Evolutionary conservation across 2,329 filamentous ascomycete species (phyloP).

Genomic region (Nemania sp.): DNA sequence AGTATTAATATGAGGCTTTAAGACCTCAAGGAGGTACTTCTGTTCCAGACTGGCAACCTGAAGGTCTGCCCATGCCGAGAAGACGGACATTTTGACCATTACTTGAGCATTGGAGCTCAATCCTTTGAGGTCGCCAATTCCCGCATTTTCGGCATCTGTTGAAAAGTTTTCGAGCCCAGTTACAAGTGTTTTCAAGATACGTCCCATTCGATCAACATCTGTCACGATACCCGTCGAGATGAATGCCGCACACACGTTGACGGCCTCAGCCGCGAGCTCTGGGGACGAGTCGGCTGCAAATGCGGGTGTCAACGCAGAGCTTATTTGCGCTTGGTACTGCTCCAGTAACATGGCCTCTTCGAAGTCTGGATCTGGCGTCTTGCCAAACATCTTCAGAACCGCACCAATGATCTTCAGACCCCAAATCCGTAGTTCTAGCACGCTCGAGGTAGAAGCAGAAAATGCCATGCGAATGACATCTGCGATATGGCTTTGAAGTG

Average conservation of each 20-base stretch:
- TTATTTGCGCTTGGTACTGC: slow-evolving; percentile 98
- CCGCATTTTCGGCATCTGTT: slow-evolving; percentile 74
- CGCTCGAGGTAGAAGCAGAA: slow-evolving; percentile 91
- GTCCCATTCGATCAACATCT: slow-evolving; percentile 97
- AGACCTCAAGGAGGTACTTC: slow-evolving; percentile 81
- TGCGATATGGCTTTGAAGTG: slow-evolving; percentile 80
- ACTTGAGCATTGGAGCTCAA: slow-evolving; percentile 95
- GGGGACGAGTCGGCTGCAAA: slow-evolving; percentile 96
- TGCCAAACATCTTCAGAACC: slow-evolving; percentile 93
- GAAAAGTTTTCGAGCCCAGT: slow-evolving; percentile 91
- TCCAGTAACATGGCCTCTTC: slow-evolving; percentile 95
- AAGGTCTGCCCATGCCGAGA: slow-evolving; percentile 95
- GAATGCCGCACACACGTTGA: slow-evolving; percentile 97
- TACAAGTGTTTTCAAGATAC: slow-evolving; percentile 91
- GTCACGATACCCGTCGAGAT: slow-evolving; percentile 97
- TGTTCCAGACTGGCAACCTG: slow-evolving; percentile 95
- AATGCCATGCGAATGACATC: slow-evolving; percentile 97
- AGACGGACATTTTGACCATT: slow-evolving; percentile 98
- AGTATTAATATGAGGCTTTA: slow-evolving; percentile 86
- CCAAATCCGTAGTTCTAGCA: slow-evolving; percentile 86
- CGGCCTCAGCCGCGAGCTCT: slow-evolving; percentile 90
- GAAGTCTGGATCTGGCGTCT: slow-evolving; percentile 93
- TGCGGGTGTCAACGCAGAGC: slow-evolving; percentile 91
- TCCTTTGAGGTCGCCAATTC: slow-evolving; percentile 90
- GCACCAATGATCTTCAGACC: slow-evolving; percentile 93